phyloP scores from a whole-genome alignment of 768 basidiomycete species.

The Galerina marginata region DNA sequence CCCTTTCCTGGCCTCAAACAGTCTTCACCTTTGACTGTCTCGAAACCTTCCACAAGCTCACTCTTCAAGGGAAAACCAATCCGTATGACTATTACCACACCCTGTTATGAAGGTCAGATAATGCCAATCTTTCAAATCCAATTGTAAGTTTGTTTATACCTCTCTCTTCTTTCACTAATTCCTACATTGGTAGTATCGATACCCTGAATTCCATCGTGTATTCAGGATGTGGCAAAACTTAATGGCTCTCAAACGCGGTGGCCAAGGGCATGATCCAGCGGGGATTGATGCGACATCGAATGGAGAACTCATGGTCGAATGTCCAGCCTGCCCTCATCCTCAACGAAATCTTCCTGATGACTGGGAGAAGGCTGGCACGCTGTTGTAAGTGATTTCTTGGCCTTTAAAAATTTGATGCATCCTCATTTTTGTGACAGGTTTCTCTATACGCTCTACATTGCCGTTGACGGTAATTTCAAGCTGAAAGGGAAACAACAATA shows the following conservation, averaged over 20 bases:
- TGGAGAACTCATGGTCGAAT: constrained; percentile 16
- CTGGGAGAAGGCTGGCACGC: constrained; percentile 9
- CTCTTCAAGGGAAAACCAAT: constrained; percentile 10
- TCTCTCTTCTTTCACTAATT: background rate
- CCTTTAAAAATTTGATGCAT: too few species aligned
- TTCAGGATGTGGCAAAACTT: constrained; percentile 18
- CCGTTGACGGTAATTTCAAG: constrained; percentile 31
- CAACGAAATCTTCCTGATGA: constrained; percentile 13
- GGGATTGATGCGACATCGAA: constrained; percentile 7
- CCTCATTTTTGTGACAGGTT: constrained; percentile 12
- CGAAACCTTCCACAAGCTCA: background rate
- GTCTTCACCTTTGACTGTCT: constrained; percentile 18
- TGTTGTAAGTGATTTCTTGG: background rate
- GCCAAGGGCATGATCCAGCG: constrained; percentile 12
- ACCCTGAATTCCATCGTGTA: constrained; percentile 1
- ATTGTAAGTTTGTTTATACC: background rate
- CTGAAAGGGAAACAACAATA: constrained; percentile 21
- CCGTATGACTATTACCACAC: constrained; percentile 15
- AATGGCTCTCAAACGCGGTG: constrained; percentile 17
- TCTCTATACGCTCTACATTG: constrained; percentile 7
- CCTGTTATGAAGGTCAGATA: background rate
- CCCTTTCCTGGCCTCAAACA: background rate
- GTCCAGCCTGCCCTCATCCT: constrained; percentile 24
- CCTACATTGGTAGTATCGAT: constrained; percentile 13
- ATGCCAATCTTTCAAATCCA: background rate